Evolutionary conservation across 1,284 basidiomycete species (phyloP).

Genomic region (Tilletia caries): DNA sequence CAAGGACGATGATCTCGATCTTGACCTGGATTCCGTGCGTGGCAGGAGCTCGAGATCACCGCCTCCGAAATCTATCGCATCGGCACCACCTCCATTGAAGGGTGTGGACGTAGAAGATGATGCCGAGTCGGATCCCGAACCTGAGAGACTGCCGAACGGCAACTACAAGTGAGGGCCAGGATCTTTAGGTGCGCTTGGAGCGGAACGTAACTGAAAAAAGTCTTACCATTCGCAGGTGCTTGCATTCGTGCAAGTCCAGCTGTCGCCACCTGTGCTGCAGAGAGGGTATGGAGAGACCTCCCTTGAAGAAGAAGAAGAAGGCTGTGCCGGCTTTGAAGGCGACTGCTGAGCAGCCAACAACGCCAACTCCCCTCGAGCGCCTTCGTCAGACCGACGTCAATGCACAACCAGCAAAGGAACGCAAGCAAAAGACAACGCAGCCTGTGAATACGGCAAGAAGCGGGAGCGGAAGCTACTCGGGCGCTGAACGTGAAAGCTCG

Average conservation of each 20-base stretch:
- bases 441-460: neutral
- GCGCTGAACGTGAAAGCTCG: no score
- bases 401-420: neutral
- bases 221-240: constrained; percentile 21
- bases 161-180: constrained; percentile 28
- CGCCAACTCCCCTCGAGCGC: neutral
- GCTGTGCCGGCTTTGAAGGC: neutral
- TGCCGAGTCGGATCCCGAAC: constrained; percentile 12
- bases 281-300: constrained; percentile 18
- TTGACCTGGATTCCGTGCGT: neutral
- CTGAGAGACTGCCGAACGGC: constrained; percentile 26
- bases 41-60: neutral
- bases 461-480: neutral
- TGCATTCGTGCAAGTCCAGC: constrained; percentile 36
- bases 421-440: neutral
- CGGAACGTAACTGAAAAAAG: neutral
- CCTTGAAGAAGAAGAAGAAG: constrained; percentile 9
- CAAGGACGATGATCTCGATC: neutral
- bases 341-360: neutral
- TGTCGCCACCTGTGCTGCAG: constrained; percentile 51
- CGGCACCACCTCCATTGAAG: neutral
- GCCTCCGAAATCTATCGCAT: neutral
- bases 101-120: neutral
- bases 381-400: neutral
- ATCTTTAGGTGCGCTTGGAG: neutral